These are phyloP conservation scores for Penicillium griseofulvum DNA, from an alignment of 2,329 filamentous ascomycete genomes.

Conservation along the genomic window DNA sequence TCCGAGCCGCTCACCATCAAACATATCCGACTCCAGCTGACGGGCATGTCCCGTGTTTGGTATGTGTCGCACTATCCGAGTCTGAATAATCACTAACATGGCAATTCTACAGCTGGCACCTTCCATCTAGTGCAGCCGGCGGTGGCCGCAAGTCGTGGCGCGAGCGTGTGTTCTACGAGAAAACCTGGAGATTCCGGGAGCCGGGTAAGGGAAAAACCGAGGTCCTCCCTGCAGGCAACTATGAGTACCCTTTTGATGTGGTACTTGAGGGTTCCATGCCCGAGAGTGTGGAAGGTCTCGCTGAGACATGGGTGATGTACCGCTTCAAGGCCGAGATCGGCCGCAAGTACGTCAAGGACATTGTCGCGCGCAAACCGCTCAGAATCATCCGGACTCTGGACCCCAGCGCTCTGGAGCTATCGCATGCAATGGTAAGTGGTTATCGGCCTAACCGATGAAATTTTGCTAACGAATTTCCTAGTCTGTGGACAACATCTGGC, in stretches of 20 bases:
- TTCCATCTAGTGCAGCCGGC: conserved; percentile 37
- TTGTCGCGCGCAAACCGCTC: conserved; percentile 74
- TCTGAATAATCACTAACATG: background rate
- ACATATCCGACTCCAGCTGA: conserved; percentile 69
- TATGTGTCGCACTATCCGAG: conserved; percentile 46
- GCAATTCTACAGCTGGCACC: conserved; percentile 29
- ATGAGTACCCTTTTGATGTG: conserved; percentile 78
- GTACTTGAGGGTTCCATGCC: conserved; percentile 66
- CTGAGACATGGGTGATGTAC: conserved; percentile 84
- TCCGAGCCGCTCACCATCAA: conserved; percentile 67
- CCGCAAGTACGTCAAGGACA: conserved; percentile 84
- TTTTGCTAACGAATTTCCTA: conserved; percentile 29
- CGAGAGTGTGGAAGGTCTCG: conserved; percentile 88
- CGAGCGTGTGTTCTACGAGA: conserved; percentile 59
- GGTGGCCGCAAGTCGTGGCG: conserved; percentile 40
- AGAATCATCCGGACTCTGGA: conserved; percentile 76
- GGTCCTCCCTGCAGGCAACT: conserved; percentile 70
- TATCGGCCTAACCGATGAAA: background rate
- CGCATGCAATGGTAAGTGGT: conserved; percentile 71
- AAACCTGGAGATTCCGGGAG: conserved; percentile 69
- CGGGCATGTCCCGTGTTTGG: conserved; percentile 67
- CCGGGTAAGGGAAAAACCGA: conserved; percentile 47
- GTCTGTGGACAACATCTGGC: conserved; percentile 94
- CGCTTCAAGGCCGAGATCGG: conserved; percentile 87
- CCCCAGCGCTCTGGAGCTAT: conserved; percentile 70